phyloP scores from a whole-genome alignment of 2,329 filamentous ascomycete genomes.

The Ceratocystis ficicola region DNA sequence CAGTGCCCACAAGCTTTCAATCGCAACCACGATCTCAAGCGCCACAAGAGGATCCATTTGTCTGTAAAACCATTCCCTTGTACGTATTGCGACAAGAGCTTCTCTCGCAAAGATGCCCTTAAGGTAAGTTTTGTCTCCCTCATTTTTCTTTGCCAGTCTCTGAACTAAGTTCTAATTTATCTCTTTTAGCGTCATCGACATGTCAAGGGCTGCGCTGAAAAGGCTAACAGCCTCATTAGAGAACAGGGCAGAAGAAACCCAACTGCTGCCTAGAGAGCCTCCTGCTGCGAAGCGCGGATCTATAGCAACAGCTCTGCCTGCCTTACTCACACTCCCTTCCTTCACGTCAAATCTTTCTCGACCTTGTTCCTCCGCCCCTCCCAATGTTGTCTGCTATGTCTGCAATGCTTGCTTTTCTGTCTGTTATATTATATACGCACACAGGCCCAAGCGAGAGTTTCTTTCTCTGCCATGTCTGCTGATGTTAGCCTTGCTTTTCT shows the following conservation, averaged over 20 bases:
- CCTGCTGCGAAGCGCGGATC: too few species aligned
- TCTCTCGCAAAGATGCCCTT: constrained; percentile 88
- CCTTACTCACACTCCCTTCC: too few species aligned
- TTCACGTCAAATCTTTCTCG: neutral
- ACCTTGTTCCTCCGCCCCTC: neutral
- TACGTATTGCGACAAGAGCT: constrained; percentile 84
- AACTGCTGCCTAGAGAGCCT: neutral
- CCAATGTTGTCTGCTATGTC: neutral
- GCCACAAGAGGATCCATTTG: constrained; percentile 89
- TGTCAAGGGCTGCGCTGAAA: constrained; percentile 49
- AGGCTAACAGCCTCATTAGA: constrained; percentile 25
- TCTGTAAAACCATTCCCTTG: constrained; percentile 95
- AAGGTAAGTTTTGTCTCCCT: constrained; percentile 52
- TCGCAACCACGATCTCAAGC: constrained; percentile 88
- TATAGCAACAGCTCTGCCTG: too few species aligned
- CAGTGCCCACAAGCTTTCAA: constrained; percentile 89
- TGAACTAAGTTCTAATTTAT: neutral
- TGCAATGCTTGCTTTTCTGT: neutral
- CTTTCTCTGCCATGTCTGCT: too few species aligned
- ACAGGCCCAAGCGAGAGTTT: neutral
- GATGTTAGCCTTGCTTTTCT: too few species aligned
- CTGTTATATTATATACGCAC: neutral
- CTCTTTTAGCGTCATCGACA: constrained; percentile 43
- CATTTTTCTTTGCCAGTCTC: neutral
- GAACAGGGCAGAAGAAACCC: constrained; percentile 1